phyloP scores from a whole-genome alignment of 169 alveolate genomes.

The Cryptosporidium canis region DNA sequence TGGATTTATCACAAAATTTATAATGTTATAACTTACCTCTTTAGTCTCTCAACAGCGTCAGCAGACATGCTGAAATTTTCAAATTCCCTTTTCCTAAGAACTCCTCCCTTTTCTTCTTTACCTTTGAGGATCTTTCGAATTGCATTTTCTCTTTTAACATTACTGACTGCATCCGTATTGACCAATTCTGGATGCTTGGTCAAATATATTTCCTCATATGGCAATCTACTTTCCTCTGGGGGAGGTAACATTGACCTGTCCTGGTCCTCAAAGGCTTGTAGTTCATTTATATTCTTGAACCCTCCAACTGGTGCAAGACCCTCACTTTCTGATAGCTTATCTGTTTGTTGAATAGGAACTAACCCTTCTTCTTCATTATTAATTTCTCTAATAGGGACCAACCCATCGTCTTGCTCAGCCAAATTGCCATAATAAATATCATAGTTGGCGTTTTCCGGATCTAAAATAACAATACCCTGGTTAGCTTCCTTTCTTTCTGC shows the following conservation, averaged over 20 bases:
- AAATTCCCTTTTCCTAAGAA: constrained; percentile 10
- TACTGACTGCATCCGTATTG: constrained; percentile 2
- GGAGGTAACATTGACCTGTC: constrained; percentile 48
- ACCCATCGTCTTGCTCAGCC: constrained; percentile 10
- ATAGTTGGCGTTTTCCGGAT: constrained; percentile 49
- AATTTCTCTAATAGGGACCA: constrained; percentile 16
- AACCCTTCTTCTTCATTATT: constrained; percentile 31
- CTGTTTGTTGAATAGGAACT: constrained; percentile 1
- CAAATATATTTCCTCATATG: constrained; percentile 52
- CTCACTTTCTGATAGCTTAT: neutral
- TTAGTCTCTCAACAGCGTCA: constrained; percentile 41
- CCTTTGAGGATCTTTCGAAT: constrained; percentile 13
- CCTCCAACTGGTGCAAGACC: constrained; percentile 59
- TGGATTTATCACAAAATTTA: neutral
- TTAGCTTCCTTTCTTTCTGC: neutral
- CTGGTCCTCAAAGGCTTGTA: constrained; percentile 19
- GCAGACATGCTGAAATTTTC: neutral
- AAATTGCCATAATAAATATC: neutral
- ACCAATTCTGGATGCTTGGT: constrained; percentile 44
- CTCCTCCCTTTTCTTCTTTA: neutral
- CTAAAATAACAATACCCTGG: constrained; percentile 39
- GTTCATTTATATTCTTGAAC: neutral
- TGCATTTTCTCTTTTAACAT: neutral
- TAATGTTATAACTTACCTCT: constrained; percentile 37
- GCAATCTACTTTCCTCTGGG: constrained; percentile 11